Percentiles rank a stretch among this genome's conserved stretches.
phyloP scores from a whole-genome alignment of 2,329 filamentous ascomycete genomes.

The Lachnum nothofagi region DNA sequence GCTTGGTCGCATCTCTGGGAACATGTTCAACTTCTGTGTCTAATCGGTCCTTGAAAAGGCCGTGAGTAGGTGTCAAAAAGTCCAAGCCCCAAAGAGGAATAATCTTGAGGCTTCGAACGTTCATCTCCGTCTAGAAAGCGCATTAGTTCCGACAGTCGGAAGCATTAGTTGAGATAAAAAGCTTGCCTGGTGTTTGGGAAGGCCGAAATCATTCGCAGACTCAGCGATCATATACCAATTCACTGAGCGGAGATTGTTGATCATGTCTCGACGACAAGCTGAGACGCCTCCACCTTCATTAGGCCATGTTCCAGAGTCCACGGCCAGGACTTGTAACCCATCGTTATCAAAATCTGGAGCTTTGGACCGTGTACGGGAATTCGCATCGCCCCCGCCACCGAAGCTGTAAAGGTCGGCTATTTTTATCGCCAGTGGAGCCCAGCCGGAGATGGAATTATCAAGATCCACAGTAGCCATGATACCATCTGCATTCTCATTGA shows the following conservation, averaged over 20 bases:
- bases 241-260: conserved; percentile 44
- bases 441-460: conserved; percentile 27
- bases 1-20: conserved; percentile 35
- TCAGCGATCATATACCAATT: conserved; percentile 48
- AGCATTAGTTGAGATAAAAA: background rate
- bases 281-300: conserved; percentile 21
- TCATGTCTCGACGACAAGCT: conserved; percentile 46
- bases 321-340: conserved; percentile 38
- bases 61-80: conserved; percentile 46
- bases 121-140: conserved; percentile 38
- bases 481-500: conserved; percentile 31
- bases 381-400: conserved; percentile 34
- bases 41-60: conserved; percentile 44
- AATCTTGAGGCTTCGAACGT: conserved; percentile 44
- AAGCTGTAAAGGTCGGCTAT: conserved; percentile 34
- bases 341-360: conserved; percentile 24
- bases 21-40: conserved; percentile 44
- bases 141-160: conserved; percentile 15
- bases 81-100: conserved; percentile 48
- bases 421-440: conserved; percentile 32
- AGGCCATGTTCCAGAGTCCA: conserved; percentile 20
- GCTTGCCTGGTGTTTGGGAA: conserved; percentile 40
- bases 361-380: conserved; percentile 30
- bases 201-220: conserved; percentile 47
- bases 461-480: conserved; percentile 31